phyloP scores from a whole-genome alignment of 116 monocot genomes.

The Cymodocea nodosa region DNA sequence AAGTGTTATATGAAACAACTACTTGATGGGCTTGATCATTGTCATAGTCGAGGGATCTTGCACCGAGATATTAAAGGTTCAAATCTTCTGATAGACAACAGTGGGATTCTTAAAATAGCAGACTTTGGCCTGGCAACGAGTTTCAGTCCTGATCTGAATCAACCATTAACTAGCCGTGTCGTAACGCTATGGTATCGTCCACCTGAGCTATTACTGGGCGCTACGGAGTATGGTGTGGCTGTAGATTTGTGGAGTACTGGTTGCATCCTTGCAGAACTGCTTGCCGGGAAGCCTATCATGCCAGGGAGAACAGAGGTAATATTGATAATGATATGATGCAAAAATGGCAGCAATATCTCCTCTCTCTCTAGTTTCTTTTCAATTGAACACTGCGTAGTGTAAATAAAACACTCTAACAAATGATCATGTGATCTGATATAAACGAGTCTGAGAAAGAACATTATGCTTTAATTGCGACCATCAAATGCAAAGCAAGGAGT shows the following conservation, averaged over 20 bases:
- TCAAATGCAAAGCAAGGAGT: no score
- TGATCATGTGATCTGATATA: no score
- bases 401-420: no score
- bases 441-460: no score
- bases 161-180: conserved; percentile 81
- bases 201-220: conserved; percentile 87
- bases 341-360: no score
- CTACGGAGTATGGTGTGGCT: conserved; percentile 70
- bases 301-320: conserved; percentile 93
- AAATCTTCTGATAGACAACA: conserved; percentile 69
- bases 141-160: conserved; percentile 39
- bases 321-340: no score
- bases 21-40: conserved; percentile 73
- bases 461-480: no score
- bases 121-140: conserved; percentile 83
- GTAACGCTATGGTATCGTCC: conserved; percentile 96
- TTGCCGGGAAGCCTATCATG: conserved; percentile 90
- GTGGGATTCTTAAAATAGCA: conserved; percentile 67
- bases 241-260: conserved; percentile 90
- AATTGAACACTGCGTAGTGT: no score
- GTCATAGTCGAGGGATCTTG: conserved; percentile 63
- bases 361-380: no score
- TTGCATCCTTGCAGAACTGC: conserved; percentile 81
- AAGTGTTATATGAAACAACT: conserved; percentile 89
- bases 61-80: conserved; percentile 95